Evolutionary conservation across 176 grass and related monocot species (phyloP).

Genomic region (Musa acuminata): DNA sequence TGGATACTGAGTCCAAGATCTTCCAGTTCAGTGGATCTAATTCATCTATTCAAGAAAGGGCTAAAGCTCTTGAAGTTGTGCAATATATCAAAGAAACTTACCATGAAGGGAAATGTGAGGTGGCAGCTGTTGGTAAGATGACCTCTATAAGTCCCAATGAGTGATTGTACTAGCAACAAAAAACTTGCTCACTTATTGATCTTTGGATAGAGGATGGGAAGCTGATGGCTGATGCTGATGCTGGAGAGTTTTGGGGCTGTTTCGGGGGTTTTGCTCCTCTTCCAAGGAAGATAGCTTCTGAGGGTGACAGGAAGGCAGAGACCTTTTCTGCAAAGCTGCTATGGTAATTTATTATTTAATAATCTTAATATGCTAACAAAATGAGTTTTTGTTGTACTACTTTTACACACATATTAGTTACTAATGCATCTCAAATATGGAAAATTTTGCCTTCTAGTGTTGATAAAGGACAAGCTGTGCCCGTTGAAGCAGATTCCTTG

Average conservation of each 20-base stretch:
- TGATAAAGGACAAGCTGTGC: conserved; percentile 57
- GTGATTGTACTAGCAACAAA: neutral
- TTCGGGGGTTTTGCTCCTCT: conserved; percentile 97
- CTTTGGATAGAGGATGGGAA: conserved; percentile 78
- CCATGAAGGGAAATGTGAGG: conserved; percentile 87
- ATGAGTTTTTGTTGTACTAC: conserved; percentile 16
- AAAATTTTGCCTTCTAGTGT: conserved; percentile 37
- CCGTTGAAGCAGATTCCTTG: conserved; percentile 50
- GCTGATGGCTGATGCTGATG: conserved; percentile 93
- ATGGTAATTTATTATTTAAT: conserved; percentile 34
- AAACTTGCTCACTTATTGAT: neutral
- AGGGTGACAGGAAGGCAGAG: conserved; percentile 51
- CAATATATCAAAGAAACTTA: conserved; percentile 94
- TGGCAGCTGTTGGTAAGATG: conserved; percentile 82
- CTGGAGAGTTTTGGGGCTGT: conserved; percentile 92
- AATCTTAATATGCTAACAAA: conserved; percentile 10
- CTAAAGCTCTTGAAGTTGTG: conserved; percentile 98
- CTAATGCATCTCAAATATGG: neutral
- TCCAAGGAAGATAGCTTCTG: conserved; percentile 70
- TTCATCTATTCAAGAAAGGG: conserved; percentile 98
- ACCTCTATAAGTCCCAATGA: neutral
- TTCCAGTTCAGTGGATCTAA: conserved; percentile 97
- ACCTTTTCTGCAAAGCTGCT: conserved; percentile 47
- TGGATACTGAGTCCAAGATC: conserved; percentile 90
- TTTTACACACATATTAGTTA: neutral